Evolutionary conservation across 768 basidiomycete genomes (phyloP), one percentile per base, ranked within the genome.

Genomic region (Rhizopogon vinicolor): DNA sequence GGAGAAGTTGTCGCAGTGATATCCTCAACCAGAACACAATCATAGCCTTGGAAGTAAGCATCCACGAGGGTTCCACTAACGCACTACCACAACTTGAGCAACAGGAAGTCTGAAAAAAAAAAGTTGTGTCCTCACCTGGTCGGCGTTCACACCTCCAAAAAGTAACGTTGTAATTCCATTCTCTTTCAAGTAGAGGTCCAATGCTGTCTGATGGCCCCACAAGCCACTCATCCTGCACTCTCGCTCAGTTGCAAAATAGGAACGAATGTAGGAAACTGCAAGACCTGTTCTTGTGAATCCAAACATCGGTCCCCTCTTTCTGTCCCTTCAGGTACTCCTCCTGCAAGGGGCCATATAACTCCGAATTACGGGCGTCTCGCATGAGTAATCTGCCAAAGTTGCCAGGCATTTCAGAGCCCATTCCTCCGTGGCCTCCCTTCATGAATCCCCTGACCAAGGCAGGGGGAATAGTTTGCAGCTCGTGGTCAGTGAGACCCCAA

Each of bases 201-300:
- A 68, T 12, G 79, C 74, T n/a, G 77, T 77, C 61, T 86, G 83
- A 49, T 78, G 78, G 12, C 83, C 84, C 85, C 83, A 87, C 19
- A 87, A 59, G 13, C 78, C 85, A 60, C 84, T 84, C 79, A 85
- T 84, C 49, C 85, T 85, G 52, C 41, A 28, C 28, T 41, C 22
- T 16, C 48, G 18, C 18, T 39, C n/a, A 29, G 28, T 46, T 53
- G 29, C 39, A 40, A 39, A 35, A n/a, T 28, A 14, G 44, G 41
- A 19, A 8, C 25, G n/a, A 37, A 10, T 44, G 18, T 10, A n/a
- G 13, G 19, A 40, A 31, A 37, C 10, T 3, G 39, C 31, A 31
- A n/a, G 41, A 82, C 84, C 85, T 71, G 66, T 87, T 87, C 68
- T 87, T 88, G 66, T 87, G 81, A 50, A 87, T 82, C 85, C 85